Percentiles rank a stretch among this genome's conserved stretches.
These are phyloP conservation scores for Cyphellophora attinorum DNA, from an alignment of 2,329 filamentous ascomycete genomes.

Conservation along the genomic window DNA sequence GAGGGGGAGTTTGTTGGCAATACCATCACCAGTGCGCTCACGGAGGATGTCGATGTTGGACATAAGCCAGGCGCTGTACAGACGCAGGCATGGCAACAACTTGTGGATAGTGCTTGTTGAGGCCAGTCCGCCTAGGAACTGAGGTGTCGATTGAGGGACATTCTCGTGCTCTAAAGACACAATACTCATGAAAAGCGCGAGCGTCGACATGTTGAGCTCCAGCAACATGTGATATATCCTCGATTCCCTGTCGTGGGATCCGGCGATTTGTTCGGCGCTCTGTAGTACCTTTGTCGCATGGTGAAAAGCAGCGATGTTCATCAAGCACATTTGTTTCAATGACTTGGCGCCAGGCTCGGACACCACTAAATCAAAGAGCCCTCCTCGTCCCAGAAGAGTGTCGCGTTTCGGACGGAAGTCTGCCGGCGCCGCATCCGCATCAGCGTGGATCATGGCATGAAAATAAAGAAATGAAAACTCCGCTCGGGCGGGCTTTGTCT, in stretches of 20 bases:
- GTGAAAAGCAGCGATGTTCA: conserved; percentile 78
- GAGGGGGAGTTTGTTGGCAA: conserved; percentile 42
- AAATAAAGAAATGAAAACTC: not conserved
- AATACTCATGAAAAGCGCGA: conserved; percentile 15
- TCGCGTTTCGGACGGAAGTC: conserved; percentile 51
- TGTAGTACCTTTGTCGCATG: conserved; percentile 41
- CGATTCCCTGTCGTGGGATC: not conserved
- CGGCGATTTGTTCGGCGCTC: not conserved
- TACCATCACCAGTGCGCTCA: conserved; percentile 40
- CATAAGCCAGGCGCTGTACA: conserved; percentile 61
- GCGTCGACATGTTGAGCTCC: conserved; percentile 54
- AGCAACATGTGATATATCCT: conserved; percentile 51
- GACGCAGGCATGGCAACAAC: conserved; percentile 52
- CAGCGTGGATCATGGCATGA: conserved; percentile 7
- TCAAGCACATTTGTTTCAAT: conserved; percentile 69
- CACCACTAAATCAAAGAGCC: not conserved
- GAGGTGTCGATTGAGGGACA: no score
- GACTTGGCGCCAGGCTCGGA: conserved; percentile 47
- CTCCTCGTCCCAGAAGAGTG: not conserved
- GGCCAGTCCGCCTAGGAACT: not conserved
- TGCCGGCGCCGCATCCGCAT: not conserved
- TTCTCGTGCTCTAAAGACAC: conserved; percentile 9
- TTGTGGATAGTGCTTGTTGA: not conserved
- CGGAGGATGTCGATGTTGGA: conserved; percentile 29
- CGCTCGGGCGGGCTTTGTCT: not conserved